Evolutionary conservation across 495 filamentous ascomycete species (phyloP).

Genomic region (Aspergillus leporis): DNA sequence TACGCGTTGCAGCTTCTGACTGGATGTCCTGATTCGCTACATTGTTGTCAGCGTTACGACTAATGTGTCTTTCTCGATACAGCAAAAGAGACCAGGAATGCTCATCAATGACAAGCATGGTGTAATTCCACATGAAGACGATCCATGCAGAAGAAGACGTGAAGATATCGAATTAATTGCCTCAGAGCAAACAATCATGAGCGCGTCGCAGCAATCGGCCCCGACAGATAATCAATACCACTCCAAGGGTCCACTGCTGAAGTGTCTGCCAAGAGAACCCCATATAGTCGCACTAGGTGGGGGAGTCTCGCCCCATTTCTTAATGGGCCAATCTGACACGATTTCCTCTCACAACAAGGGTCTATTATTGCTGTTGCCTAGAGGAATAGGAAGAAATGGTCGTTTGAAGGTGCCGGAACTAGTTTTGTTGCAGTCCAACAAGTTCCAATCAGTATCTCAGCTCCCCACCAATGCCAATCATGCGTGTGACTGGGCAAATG

Average conservation of each 20-base stretch:
- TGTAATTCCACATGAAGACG: neutral
- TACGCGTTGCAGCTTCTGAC: neutral
- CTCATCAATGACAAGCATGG: constrained; percentile 6
- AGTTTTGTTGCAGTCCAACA: neutral
- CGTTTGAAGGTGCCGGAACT: neutral
- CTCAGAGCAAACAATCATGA: constrained; percentile 3
- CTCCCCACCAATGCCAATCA: constrained; percentile 2
- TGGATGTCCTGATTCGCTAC: neutral
- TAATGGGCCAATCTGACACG: constrained; percentile 5
- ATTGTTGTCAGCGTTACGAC: neutral
- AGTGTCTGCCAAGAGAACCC: constrained; percentile 14
- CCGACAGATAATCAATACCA: neutral
- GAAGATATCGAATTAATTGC: constrained; percentile 1
- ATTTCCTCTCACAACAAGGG: neutral
- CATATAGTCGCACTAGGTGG: constrained; percentile 11
- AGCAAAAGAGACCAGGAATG: neutral
- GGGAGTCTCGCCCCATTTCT: constrained; percentile 8
- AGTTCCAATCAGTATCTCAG: neutral
- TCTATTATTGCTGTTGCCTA: neutral
- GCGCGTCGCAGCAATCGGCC: neutral
- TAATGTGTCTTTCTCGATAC: neutral
- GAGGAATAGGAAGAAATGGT: neutral
- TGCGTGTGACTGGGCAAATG: constrained; percentile 6
- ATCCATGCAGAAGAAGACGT: neutral
- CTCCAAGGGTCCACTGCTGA: constrained; percentile 14